Evolutionary conservation across 2,329 filamentous ascomycete genomes (phyloP), one percentile per base, ranked within the genome.

Genomic region (Chrysosporium queenslandicum): DNA sequence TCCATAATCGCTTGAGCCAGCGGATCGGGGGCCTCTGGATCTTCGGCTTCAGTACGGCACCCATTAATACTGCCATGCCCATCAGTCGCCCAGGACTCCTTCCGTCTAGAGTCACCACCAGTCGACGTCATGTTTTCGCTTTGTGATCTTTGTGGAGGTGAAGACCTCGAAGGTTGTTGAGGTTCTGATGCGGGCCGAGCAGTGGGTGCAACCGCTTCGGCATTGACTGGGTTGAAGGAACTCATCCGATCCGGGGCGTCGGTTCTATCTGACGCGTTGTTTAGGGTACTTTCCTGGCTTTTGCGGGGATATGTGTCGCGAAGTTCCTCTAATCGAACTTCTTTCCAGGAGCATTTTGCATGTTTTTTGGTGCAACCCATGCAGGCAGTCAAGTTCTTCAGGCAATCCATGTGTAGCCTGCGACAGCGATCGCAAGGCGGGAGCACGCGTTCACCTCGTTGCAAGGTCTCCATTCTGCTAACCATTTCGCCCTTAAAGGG

Each of bases 291-390:
- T 34, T 49, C 20, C 27, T 55, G 25, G 36, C 46, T 41, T 48
- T 41, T 39, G 14, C 34, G 54, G 12, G 54, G 52, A 36, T 54
- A 53, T 34, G 32, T 27, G 11, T 66, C 63, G 14, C 62, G 64
- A 9, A 80, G 58, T 60, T 94, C 89, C 2, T 85, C 83, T 29
- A 87, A 81, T 14, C 80, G 82, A n/a, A 92, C 80, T 41, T 85
- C 81, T 59, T 83, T 86, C 88, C 88, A 94, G 12, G 82, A 83
- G 66, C 88, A 94, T 61, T 89, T 90, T 18, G 87, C 87, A 64
- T 94, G 88, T 65, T 94, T 94, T 66, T 87, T 90, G 0, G 88
- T 94, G 66, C 88, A 94, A 20, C 87, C 87, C 66, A 85, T 81
- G 63, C 89, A 94, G 7, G 87, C 87, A 0, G 87, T 94, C 36